Conservation (phyloP, 495 filamentous ascomycete genomes). For the Tricharina praecox region DNA sequence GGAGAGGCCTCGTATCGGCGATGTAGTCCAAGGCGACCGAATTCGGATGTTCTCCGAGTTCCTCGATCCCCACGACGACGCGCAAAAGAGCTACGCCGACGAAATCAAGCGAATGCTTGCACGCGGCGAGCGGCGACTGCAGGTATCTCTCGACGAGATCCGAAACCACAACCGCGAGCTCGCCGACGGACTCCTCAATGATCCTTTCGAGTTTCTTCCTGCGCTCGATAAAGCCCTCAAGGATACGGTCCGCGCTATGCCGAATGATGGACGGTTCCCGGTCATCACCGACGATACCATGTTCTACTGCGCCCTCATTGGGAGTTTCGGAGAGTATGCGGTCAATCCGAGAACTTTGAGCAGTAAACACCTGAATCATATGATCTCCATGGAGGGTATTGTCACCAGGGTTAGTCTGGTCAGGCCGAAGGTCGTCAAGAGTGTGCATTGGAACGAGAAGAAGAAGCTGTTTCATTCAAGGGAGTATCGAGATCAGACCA, state of each 20-base stretch:
- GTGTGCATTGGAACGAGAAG: conserved; percentile 83
- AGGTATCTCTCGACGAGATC: conserved; percentile 90
- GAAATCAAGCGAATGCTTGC: conserved; percentile 58
- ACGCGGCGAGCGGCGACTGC: conserved; percentile 54
- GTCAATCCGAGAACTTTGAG: conserved; percentile 89
- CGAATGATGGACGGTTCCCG: conserved; percentile 28
- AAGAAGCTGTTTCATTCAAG: conserved; percentile 67
- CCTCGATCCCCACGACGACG: conserved; percentile 22
- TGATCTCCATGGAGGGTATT: conserved; percentile 95
- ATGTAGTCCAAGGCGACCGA: conserved; percentile 11
- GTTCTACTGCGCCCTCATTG: conserved; percentile 90
- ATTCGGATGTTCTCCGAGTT: conserved; percentile 24
- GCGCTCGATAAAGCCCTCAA: conserved; percentile 84
- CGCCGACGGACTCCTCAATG: conserved; percentile 69
- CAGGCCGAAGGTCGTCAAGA: conserved; percentile 89
- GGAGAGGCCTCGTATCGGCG: neutral
- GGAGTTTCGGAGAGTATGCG: conserved; percentile 83
- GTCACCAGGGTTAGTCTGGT: conserved; percentile 87
- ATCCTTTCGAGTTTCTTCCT: conserved; percentile 72
- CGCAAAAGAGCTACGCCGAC: conserved; percentile 20
- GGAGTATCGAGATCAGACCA: conserved; percentile 89
- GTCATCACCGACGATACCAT: conserved; percentile 47
- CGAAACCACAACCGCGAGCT: conserved; percentile 75
- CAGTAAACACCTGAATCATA: conserved; percentile 75
- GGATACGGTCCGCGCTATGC: conserved; percentile 58